A percentile compares a stretch with the other conserved stretches of the same genome.
phyloP scores from a whole-genome alignment of 2,329 filamentous ascomycete species.

The Stagonosporopsis tanaceti region DNA sequence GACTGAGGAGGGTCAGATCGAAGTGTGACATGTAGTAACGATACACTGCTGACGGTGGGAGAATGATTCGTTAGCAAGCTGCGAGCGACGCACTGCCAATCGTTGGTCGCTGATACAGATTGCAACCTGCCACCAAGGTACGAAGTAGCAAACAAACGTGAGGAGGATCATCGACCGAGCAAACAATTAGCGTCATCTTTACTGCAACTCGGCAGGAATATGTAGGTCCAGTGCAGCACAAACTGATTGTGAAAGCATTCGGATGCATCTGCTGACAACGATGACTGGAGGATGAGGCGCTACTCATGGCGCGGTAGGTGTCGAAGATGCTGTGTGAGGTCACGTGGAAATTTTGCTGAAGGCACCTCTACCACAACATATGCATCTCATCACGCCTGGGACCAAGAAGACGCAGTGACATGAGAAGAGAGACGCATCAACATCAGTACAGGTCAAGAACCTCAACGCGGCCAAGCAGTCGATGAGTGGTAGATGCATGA shows the following conservation, averaged over 20 bases:
- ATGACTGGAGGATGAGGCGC: background rate
- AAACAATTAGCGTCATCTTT: background rate
- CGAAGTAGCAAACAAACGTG: constrained; percentile 7
- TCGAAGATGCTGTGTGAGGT: background rate
- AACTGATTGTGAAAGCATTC: background rate
- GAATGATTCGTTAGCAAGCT: background rate
- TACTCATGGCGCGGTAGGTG: background rate
- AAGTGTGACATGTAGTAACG: background rate
- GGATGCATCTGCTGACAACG: background rate
- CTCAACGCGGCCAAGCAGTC: background rate
- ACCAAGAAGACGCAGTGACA: background rate
- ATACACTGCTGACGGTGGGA: background rate
- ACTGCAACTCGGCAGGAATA: background rate
- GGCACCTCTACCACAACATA: background rate
- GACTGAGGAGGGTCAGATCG: background rate
- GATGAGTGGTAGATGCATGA: background rate
- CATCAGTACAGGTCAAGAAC: no score
- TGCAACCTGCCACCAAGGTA: background rate
- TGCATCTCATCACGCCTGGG: background rate
- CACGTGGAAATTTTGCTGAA: background rate
- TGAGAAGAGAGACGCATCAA: background rate
- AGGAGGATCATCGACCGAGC: background rate
- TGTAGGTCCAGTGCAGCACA: background rate
- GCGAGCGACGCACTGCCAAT: background rate
- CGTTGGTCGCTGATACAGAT: background rate